Conservation (phyloP, 2,329 filamentous ascomycete species). For the Neofusicoccum cordaticola region DNA sequence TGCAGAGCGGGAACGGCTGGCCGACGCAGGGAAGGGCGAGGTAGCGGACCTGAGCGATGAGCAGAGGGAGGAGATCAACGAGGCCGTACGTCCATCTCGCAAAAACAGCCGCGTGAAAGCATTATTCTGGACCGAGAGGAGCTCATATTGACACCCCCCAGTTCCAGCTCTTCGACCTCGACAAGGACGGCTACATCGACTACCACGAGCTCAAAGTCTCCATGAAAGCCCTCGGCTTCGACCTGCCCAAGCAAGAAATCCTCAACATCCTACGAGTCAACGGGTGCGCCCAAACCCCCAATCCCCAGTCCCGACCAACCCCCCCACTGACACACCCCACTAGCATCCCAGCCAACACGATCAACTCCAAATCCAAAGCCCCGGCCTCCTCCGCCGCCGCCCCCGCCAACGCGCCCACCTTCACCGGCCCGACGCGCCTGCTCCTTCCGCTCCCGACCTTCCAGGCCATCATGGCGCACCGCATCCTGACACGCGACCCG, state of each 20-base stretch:
- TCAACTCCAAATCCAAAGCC: slow-evolving; percentile 41
- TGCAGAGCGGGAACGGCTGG: slow-evolving; percentile 42
- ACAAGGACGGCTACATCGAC: slow-evolving; percentile 90
- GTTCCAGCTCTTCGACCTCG: slow-evolving; percentile 95
- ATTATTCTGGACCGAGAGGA: background rate
- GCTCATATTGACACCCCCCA: slow-evolving; percentile 36
- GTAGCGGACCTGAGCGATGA: slow-evolving; percentile 71
- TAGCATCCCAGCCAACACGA: slow-evolving; percentile 22
- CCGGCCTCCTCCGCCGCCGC: background rate
- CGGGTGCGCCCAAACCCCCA: slow-evolving; percentile 52
- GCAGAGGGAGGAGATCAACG: slow-evolving; percentile 87
- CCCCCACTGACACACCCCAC: slow-evolving; percentile 33
- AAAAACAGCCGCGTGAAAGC: background rate
- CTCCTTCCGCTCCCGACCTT: slow-evolving; percentile 71
- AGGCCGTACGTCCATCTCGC: slow-evolving; percentile 66
- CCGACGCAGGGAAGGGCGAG: slow-evolving; percentile 46
- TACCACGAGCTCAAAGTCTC: slow-evolving; percentile 98
- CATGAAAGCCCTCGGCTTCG: slow-evolving; percentile 91
- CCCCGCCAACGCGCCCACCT: slow-evolving; percentile 25
- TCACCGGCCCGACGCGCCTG: slow-evolving; percentile 55
- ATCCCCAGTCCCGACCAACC: slow-evolving; percentile 20
- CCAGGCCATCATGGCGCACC: slow-evolving; percentile 70
- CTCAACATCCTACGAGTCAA: slow-evolving; percentile 76
- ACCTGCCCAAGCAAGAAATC: slow-evolving; percentile 81
- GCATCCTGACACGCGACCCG: slow-evolving; percentile 80